Evolutionary conservation across 176 grass and related monocot genomes (phyloP).

Genomic region (Paspalum vaginatum): DNA sequence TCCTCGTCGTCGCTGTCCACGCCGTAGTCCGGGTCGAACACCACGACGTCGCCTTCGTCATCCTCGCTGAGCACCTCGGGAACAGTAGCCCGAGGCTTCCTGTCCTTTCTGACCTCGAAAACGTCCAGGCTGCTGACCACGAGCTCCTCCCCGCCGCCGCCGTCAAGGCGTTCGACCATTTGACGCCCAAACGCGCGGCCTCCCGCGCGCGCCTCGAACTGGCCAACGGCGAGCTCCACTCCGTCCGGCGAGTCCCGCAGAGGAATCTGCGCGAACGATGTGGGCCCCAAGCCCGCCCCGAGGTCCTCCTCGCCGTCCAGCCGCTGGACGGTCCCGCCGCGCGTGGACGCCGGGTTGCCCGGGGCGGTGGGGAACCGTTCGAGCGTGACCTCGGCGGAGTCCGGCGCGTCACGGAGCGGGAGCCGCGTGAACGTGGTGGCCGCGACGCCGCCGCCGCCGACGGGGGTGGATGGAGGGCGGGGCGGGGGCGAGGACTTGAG

Average conservation of each 20-base stretch:
- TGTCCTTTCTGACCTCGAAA: slow-evolving; percentile 22
- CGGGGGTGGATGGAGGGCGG: slow-evolving; percentile 17
- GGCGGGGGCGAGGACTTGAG: slow-evolving; percentile 43
- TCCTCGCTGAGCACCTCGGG: slow-evolving; percentile 31
- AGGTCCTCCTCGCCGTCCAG: slow-evolving; percentile 47
- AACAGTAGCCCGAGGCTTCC: not conserved
- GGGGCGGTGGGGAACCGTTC: slow-evolving; percentile 55
- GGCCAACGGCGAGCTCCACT: slow-evolving; percentile 20
- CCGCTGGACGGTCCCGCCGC: slow-evolving; percentile 27
- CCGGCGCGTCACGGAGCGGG: slow-evolving; percentile 49
- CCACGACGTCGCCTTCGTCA: slow-evolving; percentile 31
- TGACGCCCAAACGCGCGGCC: slow-evolving; percentile 23
- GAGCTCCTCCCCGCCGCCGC: slow-evolving; percentile 1
- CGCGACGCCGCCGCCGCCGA: slow-evolving; percentile 31
- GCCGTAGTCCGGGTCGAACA: slow-evolving; percentile 52
- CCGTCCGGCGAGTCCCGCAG: not conserved
- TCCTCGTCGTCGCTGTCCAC: slow-evolving; percentile 46
- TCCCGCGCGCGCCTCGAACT: slow-evolving; percentile 28
- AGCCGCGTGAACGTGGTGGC: slow-evolving; percentile 84
- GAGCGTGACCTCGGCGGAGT: slow-evolving; percentile 55
- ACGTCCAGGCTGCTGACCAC: slow-evolving; percentile 40
- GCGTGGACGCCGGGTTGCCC: slow-evolving; percentile 16
- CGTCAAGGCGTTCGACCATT: slow-evolving; percentile 51
- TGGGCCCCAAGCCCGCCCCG: not conserved
- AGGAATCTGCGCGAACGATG: slow-evolving; percentile 25